phyloP scores from a whole-genome alignment of 352 stramenopile genomes.

The Pythium sukuiense region DNA sequence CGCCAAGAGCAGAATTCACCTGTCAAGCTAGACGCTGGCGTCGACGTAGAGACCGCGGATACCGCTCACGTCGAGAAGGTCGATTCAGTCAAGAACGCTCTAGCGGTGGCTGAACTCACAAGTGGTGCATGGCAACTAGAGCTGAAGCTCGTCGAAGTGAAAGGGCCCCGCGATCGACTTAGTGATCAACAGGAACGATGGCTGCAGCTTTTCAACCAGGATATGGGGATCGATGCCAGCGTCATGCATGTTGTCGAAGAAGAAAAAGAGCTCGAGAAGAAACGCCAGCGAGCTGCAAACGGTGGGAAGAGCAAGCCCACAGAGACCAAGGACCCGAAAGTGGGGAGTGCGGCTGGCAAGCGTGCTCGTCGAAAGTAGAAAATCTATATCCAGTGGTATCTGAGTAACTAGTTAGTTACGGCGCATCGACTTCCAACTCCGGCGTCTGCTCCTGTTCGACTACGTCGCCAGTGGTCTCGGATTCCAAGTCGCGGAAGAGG shows the following conservation, averaged over 20 bases:
- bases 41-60: background rate
- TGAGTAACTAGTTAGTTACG: conserved; percentile 13
- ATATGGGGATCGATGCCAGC: conserved; percentile 53
- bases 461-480: background rate
- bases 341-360: background rate
- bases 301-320: background rate
- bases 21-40: background rate
- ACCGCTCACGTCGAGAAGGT: background rate
- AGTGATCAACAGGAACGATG: conserved; percentile 84
- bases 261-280: conserved; percentile 34
- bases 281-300: conserved; percentile 25
- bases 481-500: conserved; percentile 25
- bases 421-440: conserved; percentile 10
- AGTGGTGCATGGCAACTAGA: conserved; percentile 10
- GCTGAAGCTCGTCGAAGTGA: conserved; percentile 86
- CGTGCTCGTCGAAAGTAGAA: conserved; percentile 1
- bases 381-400: background rate
- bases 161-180: conserved; percentile 79
- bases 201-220: conserved; percentile 61
- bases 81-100: background rate
- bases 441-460: conserved; percentile 7
- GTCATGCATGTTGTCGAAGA: conserved; percentile 80
- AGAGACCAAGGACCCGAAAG: background rate
- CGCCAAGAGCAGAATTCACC: background rate
- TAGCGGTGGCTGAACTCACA: background rate